Evolutionary conservation across 129 eudicot species (phyloP).

Genomic region (Solidago caesia): DNA sequence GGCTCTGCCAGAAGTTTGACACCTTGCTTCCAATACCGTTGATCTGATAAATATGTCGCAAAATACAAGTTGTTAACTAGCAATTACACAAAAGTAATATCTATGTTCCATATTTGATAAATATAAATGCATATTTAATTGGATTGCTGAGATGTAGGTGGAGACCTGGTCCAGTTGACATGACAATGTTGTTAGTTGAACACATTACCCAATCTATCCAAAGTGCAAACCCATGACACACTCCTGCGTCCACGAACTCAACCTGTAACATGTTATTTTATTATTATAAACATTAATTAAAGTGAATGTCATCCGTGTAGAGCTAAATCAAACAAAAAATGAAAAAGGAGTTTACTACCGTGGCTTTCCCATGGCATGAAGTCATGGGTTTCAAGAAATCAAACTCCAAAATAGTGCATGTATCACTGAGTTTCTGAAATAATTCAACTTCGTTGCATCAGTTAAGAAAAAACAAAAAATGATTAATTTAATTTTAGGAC

Average conservation of each 20-base stretch:
- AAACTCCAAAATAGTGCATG: conserved; percentile 65
- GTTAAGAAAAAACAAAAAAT: neutral
- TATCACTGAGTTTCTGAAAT: conserved; percentile 71
- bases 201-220: conserved; percentile 98
- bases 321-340: neutral
- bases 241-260: conserved; percentile 51
- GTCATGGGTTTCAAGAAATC: conserved; percentile 61
- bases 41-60: conserved; percentile 42
- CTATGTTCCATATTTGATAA: neutral
- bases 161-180: conserved; percentile 84
- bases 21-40: conserved; percentile 88
- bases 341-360: conserved; percentile 39
- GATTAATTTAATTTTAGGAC: neutral
- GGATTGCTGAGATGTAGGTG: conserved; percentile 3
- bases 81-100: neutral
- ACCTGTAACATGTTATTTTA: conserved; percentile 39
- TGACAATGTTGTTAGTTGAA: conserved; percentile 34
- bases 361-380: conserved; percentile 57
- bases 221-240: conserved; percentile 83
- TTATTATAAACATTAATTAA: neutral
- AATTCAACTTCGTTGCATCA: conserved; percentile 7
- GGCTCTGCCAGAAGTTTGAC: conserved; percentile 71
- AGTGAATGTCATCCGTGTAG: neutral
- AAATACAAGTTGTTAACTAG: neutral
- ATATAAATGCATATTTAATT: neutral